Percentiles rank a stretch among this genome's conserved stretches.
Conservation (phyloP, 768 basidiomycete species). For the Aureoboletus auriporus region DNA sequence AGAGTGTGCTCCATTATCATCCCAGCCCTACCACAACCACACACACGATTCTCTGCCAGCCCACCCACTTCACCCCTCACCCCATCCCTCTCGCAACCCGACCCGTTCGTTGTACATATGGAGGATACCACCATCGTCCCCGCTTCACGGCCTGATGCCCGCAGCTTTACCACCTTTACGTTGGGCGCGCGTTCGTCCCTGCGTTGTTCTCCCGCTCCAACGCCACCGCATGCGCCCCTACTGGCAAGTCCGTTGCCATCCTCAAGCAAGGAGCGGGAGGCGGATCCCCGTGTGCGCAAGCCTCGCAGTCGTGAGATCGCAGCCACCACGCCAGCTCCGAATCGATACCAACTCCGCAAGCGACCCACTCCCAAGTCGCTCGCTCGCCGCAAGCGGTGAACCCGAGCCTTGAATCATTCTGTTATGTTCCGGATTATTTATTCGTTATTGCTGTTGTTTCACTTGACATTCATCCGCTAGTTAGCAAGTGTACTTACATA, state of each 20-base stretch:
- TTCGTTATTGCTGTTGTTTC: constrained; percentile 36
- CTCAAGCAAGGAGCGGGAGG: constrained; percentile 4
- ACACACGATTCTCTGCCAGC: constrained; percentile 12
- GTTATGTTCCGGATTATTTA: constrained; percentile 22
- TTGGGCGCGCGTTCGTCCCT: constrained; percentile 21
- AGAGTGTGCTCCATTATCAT: constrained; percentile 13
- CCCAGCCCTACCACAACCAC: constrained; percentile 2
- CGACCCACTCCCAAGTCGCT: constrained; percentile 21
- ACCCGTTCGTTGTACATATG: constrained; percentile 30
- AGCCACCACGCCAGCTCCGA: constrained; percentile 6
- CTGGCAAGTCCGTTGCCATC: constrained; percentile 3
- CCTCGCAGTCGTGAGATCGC: constrained; percentile 7
- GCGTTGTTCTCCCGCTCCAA: constrained; percentile 1
- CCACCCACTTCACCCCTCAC: constrained; percentile 29
- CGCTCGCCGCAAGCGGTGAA: constrained; percentile 12
- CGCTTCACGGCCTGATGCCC: constrained; percentile 34
- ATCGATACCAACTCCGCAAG: constrained; percentile 29
- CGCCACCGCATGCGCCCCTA: constrained; percentile 1
- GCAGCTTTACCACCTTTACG: constrained; percentile 34
- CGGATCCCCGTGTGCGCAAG: constrained; percentile 5
- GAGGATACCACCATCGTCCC: constrained; percentile 31
- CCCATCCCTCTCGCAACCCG: constrained; percentile 23
- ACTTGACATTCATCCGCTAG: constrained; percentile 1
- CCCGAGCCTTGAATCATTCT: not conserved
- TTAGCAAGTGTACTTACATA: too few species aligned